Percentiles rank a stretch among this genome's conserved stretches.
Evolutionary conservation across 768 basidiomycete genomes (phyloP).

Genomic region (Pleurotus platypus): DNA sequence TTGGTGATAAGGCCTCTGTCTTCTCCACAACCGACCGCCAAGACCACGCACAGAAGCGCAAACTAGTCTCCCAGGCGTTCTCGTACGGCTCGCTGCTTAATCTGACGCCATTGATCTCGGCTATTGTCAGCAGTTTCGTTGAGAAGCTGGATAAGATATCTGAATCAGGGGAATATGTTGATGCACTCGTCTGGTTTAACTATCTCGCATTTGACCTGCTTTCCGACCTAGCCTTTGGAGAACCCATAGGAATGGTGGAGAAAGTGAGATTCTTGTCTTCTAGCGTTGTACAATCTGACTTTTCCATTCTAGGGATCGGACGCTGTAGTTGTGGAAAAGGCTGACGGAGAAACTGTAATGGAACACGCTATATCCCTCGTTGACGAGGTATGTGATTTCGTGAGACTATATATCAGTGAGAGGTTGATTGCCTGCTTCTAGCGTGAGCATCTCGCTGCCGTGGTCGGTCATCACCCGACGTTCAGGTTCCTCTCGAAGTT

Average conservation of each 20-base stretch:
- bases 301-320: conserved; percentile 16
- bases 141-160: conserved; percentile 17
- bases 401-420: no score
- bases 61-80: conserved; percentile 25
- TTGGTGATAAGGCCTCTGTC: conserved; percentile 21
- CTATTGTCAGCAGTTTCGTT: conserved; percentile 13
- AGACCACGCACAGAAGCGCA: conserved; percentile 25
- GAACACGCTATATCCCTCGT: conserved; percentile 21
- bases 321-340: conserved; percentile 14
- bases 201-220: conserved; percentile 28
- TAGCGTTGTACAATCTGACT: neutral
- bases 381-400: conserved; percentile 17
- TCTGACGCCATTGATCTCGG: conserved; percentile 15
- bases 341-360: conserved; percentile 11
- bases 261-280: conserved; percentile 11
- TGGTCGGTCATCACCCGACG: conserved; percentile 20
- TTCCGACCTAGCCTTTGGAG: conserved; percentile 28
- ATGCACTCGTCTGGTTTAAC: conserved; percentile 27
- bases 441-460: conserved; percentile 23
- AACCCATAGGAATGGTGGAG: conserved; percentile 25
- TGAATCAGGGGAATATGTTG: conserved; percentile 13
- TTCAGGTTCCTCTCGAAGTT: conserved; percentile 12
- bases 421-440: conserved; percentile 1
- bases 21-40: conserved; percentile 25
- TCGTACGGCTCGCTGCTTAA: conserved; percentile 16